phyloP scores from a whole-genome alignment of 768 basidiomycete species.

The Russula olivacea region DNA sequence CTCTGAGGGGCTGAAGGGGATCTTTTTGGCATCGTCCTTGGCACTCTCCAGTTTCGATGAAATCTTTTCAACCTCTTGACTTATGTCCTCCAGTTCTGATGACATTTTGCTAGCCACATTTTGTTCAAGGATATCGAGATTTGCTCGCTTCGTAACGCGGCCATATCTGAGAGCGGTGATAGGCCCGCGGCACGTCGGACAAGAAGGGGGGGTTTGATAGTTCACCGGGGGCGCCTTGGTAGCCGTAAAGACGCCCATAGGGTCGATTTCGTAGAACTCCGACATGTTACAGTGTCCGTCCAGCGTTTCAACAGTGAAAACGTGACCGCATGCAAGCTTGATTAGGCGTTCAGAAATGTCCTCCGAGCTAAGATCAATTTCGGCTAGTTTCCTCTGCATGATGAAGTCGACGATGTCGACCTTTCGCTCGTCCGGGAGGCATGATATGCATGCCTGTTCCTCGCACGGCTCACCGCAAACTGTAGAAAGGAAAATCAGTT shows the following conservation, averaged over 20 bases:
- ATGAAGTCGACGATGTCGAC: slow-evolving; percentile 36
- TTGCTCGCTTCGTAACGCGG: slow-evolving; percentile 34
- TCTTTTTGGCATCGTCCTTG: slow-evolving; percentile 23
- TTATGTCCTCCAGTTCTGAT: slow-evolving; percentile 20
- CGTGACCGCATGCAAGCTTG: slow-evolving; percentile 35
- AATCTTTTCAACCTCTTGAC: slow-evolving; percentile 17
- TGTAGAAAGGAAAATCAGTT: slow-evolving; percentile 16
- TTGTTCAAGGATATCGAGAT: slow-evolving; percentile 36
- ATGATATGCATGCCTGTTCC: slow-evolving; percentile 32
- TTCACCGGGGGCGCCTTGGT: slow-evolving; percentile 30
- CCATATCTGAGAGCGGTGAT: slow-evolving; percentile 35
- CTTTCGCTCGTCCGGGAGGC: slow-evolving; percentile 28
- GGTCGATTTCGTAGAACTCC: slow-evolving; percentile 30
- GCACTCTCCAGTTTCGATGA: slow-evolving; percentile 2
- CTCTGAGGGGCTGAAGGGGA: neutral
- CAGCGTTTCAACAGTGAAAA: slow-evolving; percentile 38
- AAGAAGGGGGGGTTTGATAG: slow-evolving; percentile 31
- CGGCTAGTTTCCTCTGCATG: slow-evolving; percentile 30
- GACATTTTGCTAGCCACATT: slow-evolving; percentile 35
- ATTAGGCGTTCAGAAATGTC: slow-evolving; percentile 32
- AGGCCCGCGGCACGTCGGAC: slow-evolving; percentile 35
- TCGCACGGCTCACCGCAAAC: slow-evolving; percentile 38
- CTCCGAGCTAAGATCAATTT: slow-evolving; percentile 27
- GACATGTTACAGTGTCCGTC: slow-evolving; percentile 34
- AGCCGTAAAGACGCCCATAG: slow-evolving; percentile 25